Evolutionary conservation across 2,329 filamentous ascomycete genomes (phyloP).

Genomic region (Fusarium sp.): DNA sequence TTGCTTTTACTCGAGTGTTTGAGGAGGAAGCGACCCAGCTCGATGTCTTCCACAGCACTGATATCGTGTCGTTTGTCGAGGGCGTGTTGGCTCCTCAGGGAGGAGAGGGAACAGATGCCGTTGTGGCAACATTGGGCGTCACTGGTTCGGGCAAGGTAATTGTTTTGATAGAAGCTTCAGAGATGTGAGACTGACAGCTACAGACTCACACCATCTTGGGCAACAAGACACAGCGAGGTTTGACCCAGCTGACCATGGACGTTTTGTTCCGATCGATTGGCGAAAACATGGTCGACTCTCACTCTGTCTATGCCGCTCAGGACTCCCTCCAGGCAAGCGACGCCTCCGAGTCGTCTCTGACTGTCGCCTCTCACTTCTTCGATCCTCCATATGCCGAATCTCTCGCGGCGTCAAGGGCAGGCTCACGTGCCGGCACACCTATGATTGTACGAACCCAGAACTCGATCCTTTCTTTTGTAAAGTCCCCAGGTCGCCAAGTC

Average conservation of each 20-base stretch:
- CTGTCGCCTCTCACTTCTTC: conserved; percentile 76
- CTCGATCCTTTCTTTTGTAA: conserved; percentile 49
- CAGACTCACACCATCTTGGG: conserved; percentile 97
- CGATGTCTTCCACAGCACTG: conserved; percentile 83
- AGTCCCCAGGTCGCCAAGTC: conserved; percentile 36
- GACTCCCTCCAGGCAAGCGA: conserved; percentile 79
- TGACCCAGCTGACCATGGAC: conserved; percentile 91
- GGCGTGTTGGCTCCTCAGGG: conserved; percentile 78
- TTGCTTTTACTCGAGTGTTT: conserved; percentile 93
- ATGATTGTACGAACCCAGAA: conserved; percentile 65
- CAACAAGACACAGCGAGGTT: conserved; percentile 81
- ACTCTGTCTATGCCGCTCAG: conserved; percentile 67
- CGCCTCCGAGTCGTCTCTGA: conserved; percentile 79
- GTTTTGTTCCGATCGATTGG: conserved; percentile 85
- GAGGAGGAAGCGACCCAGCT: conserved; percentile 84
- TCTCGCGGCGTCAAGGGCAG: conserved; percentile 62
- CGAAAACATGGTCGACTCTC: conserved; percentile 71
- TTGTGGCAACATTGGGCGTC: conserved; percentile 90
- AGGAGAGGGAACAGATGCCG: conserved; percentile 82
- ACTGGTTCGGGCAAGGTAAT: conserved; percentile 94
- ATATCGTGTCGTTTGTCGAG: conserved; percentile 76
- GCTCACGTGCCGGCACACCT: conserved; percentile 72
- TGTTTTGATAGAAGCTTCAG: conserved; percentile 9
- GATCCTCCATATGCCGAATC: conserved; percentile 78
- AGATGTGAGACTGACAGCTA: conserved; percentile 1